Percentiles rank a stretch among this genome's conserved stretches.
Conservation (phyloP, 225 moss, liverwort and hornwort genomes). For the Straminergon stramineum region DNA sequence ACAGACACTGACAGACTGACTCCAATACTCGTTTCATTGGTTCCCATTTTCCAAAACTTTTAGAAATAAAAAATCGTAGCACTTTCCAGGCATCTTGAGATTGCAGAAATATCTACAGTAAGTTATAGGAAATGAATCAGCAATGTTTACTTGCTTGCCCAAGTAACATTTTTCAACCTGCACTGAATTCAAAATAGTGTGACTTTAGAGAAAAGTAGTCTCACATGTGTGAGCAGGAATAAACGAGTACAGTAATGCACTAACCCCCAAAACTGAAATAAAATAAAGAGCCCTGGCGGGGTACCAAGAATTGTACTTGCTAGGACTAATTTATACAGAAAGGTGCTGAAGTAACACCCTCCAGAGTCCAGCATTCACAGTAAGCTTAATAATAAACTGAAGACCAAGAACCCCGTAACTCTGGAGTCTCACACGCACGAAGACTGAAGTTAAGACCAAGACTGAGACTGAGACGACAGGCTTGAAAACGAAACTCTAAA, state of each 20-base stretch:
- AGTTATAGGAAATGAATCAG: not conserved
- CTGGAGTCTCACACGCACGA: not conserved
- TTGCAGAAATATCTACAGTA: not conserved
- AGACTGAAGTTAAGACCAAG: not conserved
- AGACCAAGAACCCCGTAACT: not conserved
- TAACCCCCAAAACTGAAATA: not conserved
- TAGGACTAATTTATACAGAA: not conserved
- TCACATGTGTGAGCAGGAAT: rapidly evolving
- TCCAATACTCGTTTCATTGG: not conserved
- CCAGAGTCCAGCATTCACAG: no score
- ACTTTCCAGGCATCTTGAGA: not conserved
- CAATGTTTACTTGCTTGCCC: not conserved
- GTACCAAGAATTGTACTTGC: not conserved
- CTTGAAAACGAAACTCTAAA: not conserved
- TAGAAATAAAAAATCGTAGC: not conserved
- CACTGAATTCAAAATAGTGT: not conserved
- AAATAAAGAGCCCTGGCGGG: not conserved
- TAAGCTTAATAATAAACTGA: no score
- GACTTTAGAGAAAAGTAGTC: no score
- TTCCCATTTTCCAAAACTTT: not conserved
- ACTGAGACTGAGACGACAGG: no score
- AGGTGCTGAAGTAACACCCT: not conserved
- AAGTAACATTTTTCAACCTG: not conserved
- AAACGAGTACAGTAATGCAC: not conserved
- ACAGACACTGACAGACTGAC: no score